Conservation (phyloP, 1,139 yeast species). For the Pichia sp. region DNA sequence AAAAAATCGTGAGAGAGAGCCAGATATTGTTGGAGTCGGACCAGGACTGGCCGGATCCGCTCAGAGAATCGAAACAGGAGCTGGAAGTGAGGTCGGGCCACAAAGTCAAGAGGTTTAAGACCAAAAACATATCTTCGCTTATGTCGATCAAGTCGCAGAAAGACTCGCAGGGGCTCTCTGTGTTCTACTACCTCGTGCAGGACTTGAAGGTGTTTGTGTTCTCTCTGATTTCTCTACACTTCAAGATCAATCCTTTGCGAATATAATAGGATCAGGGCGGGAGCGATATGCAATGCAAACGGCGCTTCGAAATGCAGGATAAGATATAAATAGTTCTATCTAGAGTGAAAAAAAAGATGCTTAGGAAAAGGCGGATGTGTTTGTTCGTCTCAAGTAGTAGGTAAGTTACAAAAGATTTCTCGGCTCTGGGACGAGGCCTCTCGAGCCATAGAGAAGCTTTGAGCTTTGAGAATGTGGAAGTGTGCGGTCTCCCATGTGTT, state of each 20-base stretch:
- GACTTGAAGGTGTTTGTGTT: slow-evolving; percentile 43
- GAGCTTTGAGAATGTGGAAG: neutral
- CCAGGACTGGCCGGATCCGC: slow-evolving; percentile 39
- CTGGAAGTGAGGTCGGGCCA: slow-evolving; percentile 40
- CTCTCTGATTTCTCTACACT: slow-evolving; percentile 41
- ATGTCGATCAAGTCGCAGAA: slow-evolving; percentile 37
- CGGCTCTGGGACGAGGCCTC: slow-evolving; percentile 5
- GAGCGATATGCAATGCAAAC: no score
- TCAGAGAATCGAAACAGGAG: slow-evolving; percentile 42
- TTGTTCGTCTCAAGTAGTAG: no score
- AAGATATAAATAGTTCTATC: neutral
- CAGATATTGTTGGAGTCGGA: slow-evolving; percentile 42
- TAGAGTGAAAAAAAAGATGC: neutral
- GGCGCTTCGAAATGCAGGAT: neutral
- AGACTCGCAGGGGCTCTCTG: slow-evolving; percentile 42
- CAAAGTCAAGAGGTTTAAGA: slow-evolving; percentile 36
- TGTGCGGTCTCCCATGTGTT: neutral
- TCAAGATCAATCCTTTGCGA: slow-evolving; percentile 33
- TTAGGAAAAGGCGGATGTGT: neutral
- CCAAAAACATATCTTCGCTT: slow-evolving; percentile 39
- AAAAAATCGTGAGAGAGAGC: slow-evolving; percentile 35
- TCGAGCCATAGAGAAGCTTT: slow-evolving; percentile 9
- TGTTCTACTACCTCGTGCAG: slow-evolving; percentile 41
- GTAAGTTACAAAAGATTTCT: slow-evolving; percentile 1
- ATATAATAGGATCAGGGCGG: neutral